Evolutionary conservation across 1,284 basidiomycete genomes (phyloP).

Genomic region (Leccinum insigne): DNA sequence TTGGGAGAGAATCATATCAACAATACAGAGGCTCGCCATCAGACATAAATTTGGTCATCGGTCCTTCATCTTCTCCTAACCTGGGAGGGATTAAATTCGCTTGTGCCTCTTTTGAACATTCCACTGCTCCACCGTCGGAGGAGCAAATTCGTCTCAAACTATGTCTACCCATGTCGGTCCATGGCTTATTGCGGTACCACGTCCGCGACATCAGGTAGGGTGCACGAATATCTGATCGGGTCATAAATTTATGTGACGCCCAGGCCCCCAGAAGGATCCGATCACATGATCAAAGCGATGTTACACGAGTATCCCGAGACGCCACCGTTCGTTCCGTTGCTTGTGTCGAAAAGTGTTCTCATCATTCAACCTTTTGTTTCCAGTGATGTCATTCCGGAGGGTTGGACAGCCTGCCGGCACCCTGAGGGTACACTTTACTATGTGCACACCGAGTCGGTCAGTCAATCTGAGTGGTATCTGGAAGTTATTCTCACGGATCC

Average conservation of each 20-base stretch:
- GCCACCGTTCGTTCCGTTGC: slow-evolving; percentile 18
- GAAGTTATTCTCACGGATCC: background rate
- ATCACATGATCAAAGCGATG: slow-evolving; percentile 21
- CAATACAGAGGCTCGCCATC: slow-evolving; percentile 12
- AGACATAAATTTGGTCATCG: background rate
- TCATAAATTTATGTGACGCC: slow-evolving; percentile 3
- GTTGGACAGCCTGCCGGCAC: slow-evolving; percentile 26
- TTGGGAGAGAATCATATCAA: slow-evolving; percentile 25
- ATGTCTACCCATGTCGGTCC: slow-evolving; percentile 16
- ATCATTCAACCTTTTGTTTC: background rate
- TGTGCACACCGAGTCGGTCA: slow-evolving; percentile 28
- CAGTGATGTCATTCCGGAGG: slow-evolving; percentile 14
- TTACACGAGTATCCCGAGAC: slow-evolving; percentile 16
- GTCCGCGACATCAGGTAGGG: slow-evolving; percentile 15
- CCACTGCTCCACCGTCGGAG: background rate
- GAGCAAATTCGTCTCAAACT: background rate
- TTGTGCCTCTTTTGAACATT: background rate
- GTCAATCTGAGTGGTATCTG: slow-evolving; percentile 8
- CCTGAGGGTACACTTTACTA: slow-evolving; percentile 34
- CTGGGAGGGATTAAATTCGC: background rate
- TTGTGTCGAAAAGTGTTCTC: background rate
- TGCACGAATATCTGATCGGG: background rate
- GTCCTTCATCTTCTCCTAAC: background rate
- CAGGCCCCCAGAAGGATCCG: slow-evolving; percentile 5
- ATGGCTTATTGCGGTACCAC: slow-evolving; percentile 17